Conservation (phyloP, 2,329 filamentous ascomycete species). For the Xylaria sp. region DNA sequence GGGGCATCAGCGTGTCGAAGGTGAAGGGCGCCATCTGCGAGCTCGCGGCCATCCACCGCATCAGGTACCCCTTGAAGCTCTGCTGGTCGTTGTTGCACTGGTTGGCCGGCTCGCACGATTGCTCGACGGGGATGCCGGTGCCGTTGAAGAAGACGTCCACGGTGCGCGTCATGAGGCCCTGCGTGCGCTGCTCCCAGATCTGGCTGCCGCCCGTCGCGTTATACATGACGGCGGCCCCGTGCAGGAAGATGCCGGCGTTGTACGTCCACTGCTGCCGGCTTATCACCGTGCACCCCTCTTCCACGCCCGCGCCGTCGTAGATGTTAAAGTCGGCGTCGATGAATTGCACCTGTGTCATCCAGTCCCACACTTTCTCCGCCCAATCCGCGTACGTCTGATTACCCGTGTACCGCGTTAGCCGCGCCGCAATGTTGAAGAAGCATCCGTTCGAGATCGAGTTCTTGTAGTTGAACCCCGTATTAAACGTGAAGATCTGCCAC, state of each 20-base stretch:
- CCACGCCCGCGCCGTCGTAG: conserved; percentile 65
- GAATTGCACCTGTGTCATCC: conserved; percentile 67
- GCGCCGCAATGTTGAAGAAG: conserved; percentile 76
- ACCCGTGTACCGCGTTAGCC: conserved; percentile 80
- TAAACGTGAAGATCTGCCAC: conserved; percentile 87
- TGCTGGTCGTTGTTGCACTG: conserved; percentile 77
- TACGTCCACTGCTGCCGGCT: conserved; percentile 75
- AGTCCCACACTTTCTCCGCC: conserved; percentile 77
- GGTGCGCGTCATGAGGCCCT: conserved; percentile 66
- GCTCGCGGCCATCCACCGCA: conserved; percentile 72
- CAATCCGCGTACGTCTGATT: conserved; percentile 82
- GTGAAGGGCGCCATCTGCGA: conserved; percentile 66
- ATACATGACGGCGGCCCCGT: conserved; percentile 70
- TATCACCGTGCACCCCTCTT: conserved; percentile 60
- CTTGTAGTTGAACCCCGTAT: conserved; percentile 76
- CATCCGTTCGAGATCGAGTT: conserved; percentile 76
- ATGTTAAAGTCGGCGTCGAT: conserved; percentile 67
- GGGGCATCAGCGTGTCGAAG: conserved; percentile 59
- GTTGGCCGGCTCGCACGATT: conserved; percentile 70
- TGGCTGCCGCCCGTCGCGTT: conserved; percentile 65
- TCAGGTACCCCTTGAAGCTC: conserved; percentile 80
- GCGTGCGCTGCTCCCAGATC: conserved; percentile 67
- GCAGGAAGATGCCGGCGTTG: conserved; percentile 74
- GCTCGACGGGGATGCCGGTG: conserved; percentile 69
- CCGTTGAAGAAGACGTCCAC: conserved; percentile 66